A percentile compares a stretch with the other conserved stretches of the same genome.
Evolutionary conservation across 164 flowering plant genomes (phyloP).

Genomic region (Magnolia kwangsiensis): DNA sequence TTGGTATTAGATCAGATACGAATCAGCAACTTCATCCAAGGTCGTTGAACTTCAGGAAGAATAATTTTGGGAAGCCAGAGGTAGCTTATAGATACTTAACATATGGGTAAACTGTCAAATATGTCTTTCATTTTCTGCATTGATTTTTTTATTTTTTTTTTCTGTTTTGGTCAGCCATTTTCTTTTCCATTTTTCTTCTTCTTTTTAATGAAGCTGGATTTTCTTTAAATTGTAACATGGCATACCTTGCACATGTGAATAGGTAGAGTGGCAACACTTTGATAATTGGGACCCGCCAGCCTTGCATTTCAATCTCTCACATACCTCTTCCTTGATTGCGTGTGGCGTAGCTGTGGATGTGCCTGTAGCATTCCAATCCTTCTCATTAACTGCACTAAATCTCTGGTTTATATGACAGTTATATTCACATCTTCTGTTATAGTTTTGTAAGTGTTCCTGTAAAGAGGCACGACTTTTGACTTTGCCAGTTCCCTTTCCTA

Average conservation of each 20-base stretch:
- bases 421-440: not conserved
- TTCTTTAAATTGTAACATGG: not conserved
- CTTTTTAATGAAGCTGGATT: not conserved
- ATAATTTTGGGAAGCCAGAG: slow-evolving; percentile 87
- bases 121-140: not conserved
- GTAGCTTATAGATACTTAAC: slow-evolving; percentile 31
- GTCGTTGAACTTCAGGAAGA: slow-evolving; percentile 72
- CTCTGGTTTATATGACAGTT: not conserved
- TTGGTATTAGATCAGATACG: slow-evolving; percentile 63
- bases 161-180: not conserved
- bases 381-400: not conserved
- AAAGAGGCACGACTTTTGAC: not conserved
- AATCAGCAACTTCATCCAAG: slow-evolving; percentile 47
- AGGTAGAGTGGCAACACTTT: slow-evolving; percentile 66
- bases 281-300: slow-evolving; percentile 41
- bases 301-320: slow-evolving; percentile 84
- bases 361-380: slow-evolving; percentile 35
- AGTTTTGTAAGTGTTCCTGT: slow-evolving; percentile 1
- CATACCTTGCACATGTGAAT: slow-evolving; percentile 7
- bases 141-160: not conserved
- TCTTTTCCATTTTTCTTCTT: not conserved
- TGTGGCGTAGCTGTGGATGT: slow-evolving; percentile 81
- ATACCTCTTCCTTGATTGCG: slow-evolving; percentile 86
- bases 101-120: not conserved
- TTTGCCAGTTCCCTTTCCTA: slow-evolving; percentile 1